A percentile compares a stretch with the other conserved stretches of the same genome.
phyloP scores from a whole-genome alignment of 148 eudicot genomes.

The Oxyria digyna region DNA sequence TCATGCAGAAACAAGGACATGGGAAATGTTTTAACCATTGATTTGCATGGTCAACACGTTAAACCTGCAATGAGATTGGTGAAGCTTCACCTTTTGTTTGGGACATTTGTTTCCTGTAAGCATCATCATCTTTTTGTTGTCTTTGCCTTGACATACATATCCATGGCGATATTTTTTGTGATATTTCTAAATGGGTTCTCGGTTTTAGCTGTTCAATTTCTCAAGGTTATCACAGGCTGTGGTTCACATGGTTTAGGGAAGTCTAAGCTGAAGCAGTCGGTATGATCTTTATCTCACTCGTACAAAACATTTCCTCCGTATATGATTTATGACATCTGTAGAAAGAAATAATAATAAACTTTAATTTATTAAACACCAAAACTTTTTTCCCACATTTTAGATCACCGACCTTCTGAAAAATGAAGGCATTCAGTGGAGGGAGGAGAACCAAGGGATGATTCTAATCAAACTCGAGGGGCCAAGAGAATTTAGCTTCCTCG shows the following conservation, averaged over 20 bases:
- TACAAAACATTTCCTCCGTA: neutral
- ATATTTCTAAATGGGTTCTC: slow-evolving; percentile 5
- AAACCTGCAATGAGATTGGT: slow-evolving; percentile 83
- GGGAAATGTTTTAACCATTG: slow-evolving; percentile 77
- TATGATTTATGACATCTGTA: neutral
- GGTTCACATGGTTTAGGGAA: slow-evolving; percentile 84
- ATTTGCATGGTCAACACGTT: slow-evolving; percentile 97
- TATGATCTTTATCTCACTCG: slow-evolving; percentile 18
- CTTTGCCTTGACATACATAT: neutral
- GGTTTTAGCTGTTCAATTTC: slow-evolving; percentile 59
- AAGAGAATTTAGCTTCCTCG: slow-evolving; percentile 65
- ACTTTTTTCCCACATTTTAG: slow-evolving; percentile 19
- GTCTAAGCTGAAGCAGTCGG: slow-evolving; percentile 80
- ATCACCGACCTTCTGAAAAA: slow-evolving; percentile 52
- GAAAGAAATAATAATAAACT: neutral
- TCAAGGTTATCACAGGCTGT: slow-evolving; percentile 91
- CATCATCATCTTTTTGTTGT: neutral
- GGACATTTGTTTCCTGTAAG: slow-evolving; percentile 85
- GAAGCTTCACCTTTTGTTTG: slow-evolving; percentile 90
- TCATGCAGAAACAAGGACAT: slow-evolving; percentile 67
- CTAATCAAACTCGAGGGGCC: slow-evolving; percentile 68
- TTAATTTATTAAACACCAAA: neutral
- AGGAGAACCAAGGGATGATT: slow-evolving; percentile 79
- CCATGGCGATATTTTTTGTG: neutral
- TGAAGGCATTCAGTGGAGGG: slow-evolving; percentile 61